phyloP scores from a whole-genome alignment of 148 eudicot species.

The Rhododendron griersonianum region DNA sequence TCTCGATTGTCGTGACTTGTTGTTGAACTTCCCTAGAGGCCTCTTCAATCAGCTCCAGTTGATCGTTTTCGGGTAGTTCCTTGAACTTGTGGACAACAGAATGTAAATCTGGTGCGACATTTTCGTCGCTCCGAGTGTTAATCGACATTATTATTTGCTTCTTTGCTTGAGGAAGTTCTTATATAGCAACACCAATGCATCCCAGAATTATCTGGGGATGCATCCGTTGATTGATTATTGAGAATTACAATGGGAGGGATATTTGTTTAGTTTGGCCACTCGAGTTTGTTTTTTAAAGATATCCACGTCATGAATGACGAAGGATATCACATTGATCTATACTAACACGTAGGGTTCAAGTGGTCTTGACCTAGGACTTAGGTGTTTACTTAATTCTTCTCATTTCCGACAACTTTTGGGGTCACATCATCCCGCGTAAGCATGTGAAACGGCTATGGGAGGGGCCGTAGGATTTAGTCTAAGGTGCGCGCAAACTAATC shows the following conservation, averaged over 20 bases:
- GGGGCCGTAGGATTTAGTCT: rapidly evolving
- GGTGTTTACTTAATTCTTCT: no score
- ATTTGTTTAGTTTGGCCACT: neutral
- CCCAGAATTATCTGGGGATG: neutral
- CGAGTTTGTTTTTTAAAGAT: neutral
- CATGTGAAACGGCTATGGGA: no score
- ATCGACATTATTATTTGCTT: neutral
- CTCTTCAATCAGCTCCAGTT: neutral
- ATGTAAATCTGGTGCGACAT: neutral
- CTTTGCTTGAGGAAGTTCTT: neutral
- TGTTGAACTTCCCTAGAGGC: neutral
- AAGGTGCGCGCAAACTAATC: rapidly evolving
- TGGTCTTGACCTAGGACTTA: no score
- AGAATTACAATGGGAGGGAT: neutral
- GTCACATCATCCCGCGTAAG: no score
- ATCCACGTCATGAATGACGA: neutral
- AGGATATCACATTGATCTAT: neutral
- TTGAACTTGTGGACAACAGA: neutral
- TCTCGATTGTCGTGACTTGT: neutral
- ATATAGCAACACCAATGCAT: neutral
- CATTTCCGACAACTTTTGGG: no score
- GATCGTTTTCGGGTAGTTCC: neutral
- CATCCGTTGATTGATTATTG: neutral
- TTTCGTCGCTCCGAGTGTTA: neutral
- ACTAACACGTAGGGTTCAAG: neutral